phyloP scores from a whole-genome alignment of 1,139 yeast genomes.

The Pichia sp. region DNA sequence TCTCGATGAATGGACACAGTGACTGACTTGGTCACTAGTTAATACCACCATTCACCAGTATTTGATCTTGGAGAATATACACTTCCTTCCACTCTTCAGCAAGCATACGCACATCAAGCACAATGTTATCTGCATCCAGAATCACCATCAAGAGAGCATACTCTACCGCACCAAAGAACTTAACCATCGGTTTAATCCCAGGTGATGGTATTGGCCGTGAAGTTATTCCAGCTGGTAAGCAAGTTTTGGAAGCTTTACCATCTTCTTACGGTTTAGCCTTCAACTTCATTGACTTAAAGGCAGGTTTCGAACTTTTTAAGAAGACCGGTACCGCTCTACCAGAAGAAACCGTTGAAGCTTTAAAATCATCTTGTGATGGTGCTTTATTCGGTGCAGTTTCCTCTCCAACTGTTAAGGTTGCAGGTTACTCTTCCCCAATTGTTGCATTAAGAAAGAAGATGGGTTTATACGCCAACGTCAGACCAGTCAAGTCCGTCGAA shows the following conservation, averaged over 20 bases:
- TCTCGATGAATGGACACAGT: no score
- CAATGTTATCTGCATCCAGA: conserved; percentile 20
- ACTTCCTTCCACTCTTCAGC: no score
- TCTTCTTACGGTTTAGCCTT: conserved; percentile 71
- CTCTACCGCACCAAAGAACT: conserved; percentile 35
- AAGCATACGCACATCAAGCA: no score
- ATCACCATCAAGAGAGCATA: conserved; percentile 32
- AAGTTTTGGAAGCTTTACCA: conserved; percentile 80
- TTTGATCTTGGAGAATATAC: no score
- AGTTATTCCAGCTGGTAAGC: conserved; percentile 93
- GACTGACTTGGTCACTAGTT: no score
- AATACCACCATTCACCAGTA: no score
- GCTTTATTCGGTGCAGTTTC: conserved; percentile 97
- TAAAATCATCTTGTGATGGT: conserved; percentile 87
- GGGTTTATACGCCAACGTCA: conserved; percentile 93
- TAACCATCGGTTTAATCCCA: conserved; percentile 67
- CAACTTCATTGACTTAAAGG: conserved; percentile 83
- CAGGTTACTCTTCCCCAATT: conserved; percentile 96
- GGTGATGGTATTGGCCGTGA: conserved; percentile 99
- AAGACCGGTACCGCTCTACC: conserved; percentile 95
- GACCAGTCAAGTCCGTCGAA: conserved; percentile 93
- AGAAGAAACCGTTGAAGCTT: conserved; percentile 80
- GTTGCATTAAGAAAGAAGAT: conserved; percentile 95
- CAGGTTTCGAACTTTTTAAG: conserved; percentile 93
- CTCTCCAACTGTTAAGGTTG: conserved; percentile 91